Percentiles rank a stretch among this genome's conserved stretches.
These are phyloP conservation scores for Penicillium riverlandense DNA, from an alignment of 495 filamentous ascomycete species.

Conservation along the genomic window DNA sequence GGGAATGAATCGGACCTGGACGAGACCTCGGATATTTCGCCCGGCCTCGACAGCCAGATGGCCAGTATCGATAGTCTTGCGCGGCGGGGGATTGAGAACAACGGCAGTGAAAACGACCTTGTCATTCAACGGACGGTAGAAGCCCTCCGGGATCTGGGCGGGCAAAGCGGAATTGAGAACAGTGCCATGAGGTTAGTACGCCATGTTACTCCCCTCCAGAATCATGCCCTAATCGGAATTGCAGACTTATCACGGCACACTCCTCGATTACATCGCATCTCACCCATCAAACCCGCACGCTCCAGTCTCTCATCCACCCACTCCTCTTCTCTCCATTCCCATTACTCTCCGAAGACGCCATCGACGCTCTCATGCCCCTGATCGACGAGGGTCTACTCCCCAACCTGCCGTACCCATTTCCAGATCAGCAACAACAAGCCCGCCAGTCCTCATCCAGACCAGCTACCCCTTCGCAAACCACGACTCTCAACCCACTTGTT, in stretches of 20 bases:
- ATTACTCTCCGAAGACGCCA: conserved; percentile 56
- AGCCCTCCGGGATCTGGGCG: conserved; percentile 66
- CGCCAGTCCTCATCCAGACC: conserved; percentile 26
- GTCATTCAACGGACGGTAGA: conserved; percentile 67
- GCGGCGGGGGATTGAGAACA: conserved; percentile 63
- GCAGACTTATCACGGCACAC: conserved; percentile 80
- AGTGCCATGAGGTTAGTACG: conserved; percentile 63
- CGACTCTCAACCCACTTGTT: conserved; percentile 38
- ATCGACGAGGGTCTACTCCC: conserved; percentile 49
- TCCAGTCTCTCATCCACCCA: conserved; percentile 73
- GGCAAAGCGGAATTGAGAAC: conserved; percentile 74
- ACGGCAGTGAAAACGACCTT: conserved; percentile 59
- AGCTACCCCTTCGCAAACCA: conserved; percentile 23
- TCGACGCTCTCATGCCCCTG: conserved; percentile 60
- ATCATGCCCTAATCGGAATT: neutral
- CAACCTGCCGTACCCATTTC: conserved; percentile 41
- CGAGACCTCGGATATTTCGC: conserved; percentile 59
- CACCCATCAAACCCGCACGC: conserved; percentile 71
- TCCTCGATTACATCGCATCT: conserved; percentile 77
- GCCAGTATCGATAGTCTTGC: conserved; percentile 70
- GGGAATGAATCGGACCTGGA: conserved; percentile 67
- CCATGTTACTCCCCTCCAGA: neutral
- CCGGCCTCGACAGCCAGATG: conserved; percentile 65
- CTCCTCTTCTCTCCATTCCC: conserved; percentile 45
- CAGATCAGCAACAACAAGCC: conserved; percentile 45